These are phyloP conservation scores for Diaporthe eres DNA, from an alignment of 2,329 filamentous ascomycete genomes.

Conservation along the genomic window DNA sequence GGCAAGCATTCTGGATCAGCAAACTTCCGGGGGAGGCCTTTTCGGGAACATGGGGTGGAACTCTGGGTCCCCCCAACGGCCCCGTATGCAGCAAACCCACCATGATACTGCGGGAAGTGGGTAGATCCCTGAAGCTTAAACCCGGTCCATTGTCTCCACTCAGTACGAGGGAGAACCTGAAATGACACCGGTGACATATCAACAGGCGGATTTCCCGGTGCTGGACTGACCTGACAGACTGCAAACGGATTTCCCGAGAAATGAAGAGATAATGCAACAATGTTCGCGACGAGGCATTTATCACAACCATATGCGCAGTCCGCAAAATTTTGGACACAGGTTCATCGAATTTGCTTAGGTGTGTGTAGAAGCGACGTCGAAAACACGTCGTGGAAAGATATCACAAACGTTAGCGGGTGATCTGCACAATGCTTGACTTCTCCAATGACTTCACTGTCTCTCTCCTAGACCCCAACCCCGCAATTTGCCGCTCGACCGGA, in stretches of 20 bases:
- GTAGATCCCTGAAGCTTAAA: slow-evolving; percentile 23
- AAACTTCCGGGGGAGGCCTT: slow-evolving; percentile 5
- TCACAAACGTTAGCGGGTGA: background rate
- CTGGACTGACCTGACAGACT: background rate
- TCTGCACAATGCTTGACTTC: background rate
- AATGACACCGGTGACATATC: slow-evolving; percentile 11
- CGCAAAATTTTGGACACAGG: background rate
- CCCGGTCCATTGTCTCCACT: slow-evolving; percentile 1
- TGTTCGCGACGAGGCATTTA: background rate
- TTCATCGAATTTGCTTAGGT: background rate
- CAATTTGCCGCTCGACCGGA: background rate
- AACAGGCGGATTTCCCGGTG: slow-evolving; percentile 11
- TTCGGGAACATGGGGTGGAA: background rate
- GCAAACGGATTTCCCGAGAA: slow-evolving; percentile 3
- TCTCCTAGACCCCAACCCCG: background rate
- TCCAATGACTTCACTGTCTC: slow-evolving; percentile 2
- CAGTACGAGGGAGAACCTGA: background rate
- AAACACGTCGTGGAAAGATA: background rate
- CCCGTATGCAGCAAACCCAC: background rate
- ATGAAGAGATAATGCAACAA: background rate
- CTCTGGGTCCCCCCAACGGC: background rate
- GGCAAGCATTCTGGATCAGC: slow-evolving; percentile 14
- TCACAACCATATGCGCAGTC: background rate
- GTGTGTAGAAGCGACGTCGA: background rate
- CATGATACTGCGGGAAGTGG: slow-evolving; percentile 16